Percentiles rank a stretch among this genome's conserved stretches.
Conservation (phyloP, 228 moss, liverwort and hornwort species). For the Sphagnum magellanicum region DNA sequence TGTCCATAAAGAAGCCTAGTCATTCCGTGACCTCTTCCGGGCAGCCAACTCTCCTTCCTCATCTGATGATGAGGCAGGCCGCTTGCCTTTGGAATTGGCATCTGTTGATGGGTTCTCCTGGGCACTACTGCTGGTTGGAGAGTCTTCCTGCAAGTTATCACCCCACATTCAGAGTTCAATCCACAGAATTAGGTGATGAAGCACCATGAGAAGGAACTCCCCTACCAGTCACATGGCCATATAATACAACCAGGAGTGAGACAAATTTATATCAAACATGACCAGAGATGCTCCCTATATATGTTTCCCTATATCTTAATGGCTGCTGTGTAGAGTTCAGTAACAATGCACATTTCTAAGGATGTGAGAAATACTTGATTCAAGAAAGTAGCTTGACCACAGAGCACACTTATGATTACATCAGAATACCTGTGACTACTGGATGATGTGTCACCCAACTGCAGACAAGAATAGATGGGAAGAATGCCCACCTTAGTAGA, state of each 20-base stretch:
- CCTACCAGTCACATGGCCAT: background rate
- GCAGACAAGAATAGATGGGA: background rate
- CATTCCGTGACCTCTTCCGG: slow-evolving; percentile 20
- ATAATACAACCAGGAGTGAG: background rate
- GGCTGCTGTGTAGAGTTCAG: background rate
- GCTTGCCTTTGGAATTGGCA: slow-evolving; percentile 23
- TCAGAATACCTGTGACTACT: background rate
- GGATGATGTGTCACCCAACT: background rate
- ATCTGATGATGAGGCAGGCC: slow-evolving; percentile 34
- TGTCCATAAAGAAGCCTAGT: slow-evolving; percentile 3
- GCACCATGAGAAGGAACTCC: background rate
- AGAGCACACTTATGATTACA: background rate
- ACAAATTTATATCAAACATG: too few relatives aligned
- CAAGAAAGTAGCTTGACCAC: background rate
- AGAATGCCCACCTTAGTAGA: slow-evolving; percentile 42
- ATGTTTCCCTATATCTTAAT: background rate
- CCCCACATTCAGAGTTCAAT: background rate
- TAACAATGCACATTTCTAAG: background rate
- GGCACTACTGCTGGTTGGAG: slow-evolving; percentile 42
- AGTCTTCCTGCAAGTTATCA: slow-evolving; percentile 41
- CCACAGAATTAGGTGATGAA: background rate
- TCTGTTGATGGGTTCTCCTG: slow-evolving; percentile 7
- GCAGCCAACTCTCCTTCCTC: slow-evolving; percentile 25
- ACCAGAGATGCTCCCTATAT: background rate
- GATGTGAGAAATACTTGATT: background rate